Conservation (phyloP, 1,139 yeast genomes). For the Candida mesenterica region DNA sequence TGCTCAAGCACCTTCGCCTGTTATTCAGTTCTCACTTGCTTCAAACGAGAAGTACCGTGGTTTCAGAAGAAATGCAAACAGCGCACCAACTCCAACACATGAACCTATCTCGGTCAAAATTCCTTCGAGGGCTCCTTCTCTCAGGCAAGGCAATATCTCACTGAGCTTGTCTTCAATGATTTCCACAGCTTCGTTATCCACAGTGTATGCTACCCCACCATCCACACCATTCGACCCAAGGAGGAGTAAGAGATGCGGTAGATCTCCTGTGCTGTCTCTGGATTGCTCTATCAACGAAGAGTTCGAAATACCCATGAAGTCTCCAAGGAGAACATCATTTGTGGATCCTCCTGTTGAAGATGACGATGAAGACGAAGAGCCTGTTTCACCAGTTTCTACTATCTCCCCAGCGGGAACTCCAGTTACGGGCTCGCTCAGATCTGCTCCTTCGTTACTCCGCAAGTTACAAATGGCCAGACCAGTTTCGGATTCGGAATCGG, state of each 20-base stretch:
- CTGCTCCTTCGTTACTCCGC: constrained; percentile 8
- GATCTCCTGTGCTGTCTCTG: constrained; percentile 16
- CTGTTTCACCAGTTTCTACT: too few relatives aligned
- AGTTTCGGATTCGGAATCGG: constrained; percentile 7
- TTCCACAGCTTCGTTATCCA: constrained; percentile 14
- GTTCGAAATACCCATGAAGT: constrained; percentile 13
- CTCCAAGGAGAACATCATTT: constrained; percentile 14
- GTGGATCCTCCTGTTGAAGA: constrained; percentile 7
- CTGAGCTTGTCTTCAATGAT: constrained; percentile 15
- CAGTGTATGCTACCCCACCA: constrained; percentile 16
- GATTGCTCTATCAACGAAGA: constrained; percentile 16
- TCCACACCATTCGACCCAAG: constrained; percentile 23
- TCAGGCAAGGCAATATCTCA: constrained; percentile 14
- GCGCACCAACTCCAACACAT: constrained; percentile 18
- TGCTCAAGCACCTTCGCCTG: constrained; percentile 14
- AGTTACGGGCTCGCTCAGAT: neutral
- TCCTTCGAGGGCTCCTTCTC: constrained; percentile 18
- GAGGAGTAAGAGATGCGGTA: constrained; percentile 17
- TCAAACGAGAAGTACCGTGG: constrained; percentile 43
- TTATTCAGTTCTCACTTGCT: constrained; percentile 21
- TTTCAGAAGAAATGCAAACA: constrained; percentile 40
- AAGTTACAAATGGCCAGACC: constrained; percentile 7
- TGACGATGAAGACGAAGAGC: too few relatives aligned
- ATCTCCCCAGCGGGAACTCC: neutral
- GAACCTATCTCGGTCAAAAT: constrained; percentile 29